A percentile compares a stretch with the other conserved stretches of the same genome.
Evolutionary conservation across 148 eudicot species (phyloP).

Genomic region (Rhododendron vialii): DNA sequence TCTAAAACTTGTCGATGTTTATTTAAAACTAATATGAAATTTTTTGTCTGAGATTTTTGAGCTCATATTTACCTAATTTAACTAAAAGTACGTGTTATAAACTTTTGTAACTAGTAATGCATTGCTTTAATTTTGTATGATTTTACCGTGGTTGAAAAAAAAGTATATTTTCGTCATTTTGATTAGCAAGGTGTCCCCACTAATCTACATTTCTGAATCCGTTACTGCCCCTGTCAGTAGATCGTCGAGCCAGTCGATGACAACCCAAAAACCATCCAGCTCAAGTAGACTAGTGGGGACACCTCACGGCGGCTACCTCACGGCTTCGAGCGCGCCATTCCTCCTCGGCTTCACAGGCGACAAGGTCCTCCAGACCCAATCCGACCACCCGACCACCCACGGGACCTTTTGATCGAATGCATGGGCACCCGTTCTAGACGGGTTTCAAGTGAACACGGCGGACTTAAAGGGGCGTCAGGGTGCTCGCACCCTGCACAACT

Average conservation of each 20-base stretch:
- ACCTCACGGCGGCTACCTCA: conserved; percentile 39
- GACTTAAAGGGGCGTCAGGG: not conserved
- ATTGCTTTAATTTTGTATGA: too few species aligned
- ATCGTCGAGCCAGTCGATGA: conserved; percentile 13
- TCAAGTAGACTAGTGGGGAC: conserved; percentile 17
- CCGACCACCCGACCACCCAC: conserved; percentile 15
- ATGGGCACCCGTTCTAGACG: conserved; percentile 74
- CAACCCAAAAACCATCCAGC: conserved; percentile 32
- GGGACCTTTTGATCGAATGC: conserved; percentile 24
- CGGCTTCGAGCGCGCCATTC: conserved; percentile 50
- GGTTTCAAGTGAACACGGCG: conserved; percentile 33
- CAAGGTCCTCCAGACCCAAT: conserved; percentile 42
- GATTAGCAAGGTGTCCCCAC: too few species aligned
- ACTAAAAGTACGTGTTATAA: too few species aligned
- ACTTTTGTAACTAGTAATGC: too few species aligned
- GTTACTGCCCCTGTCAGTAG: fast-evolving
- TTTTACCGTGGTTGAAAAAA: too few species aligned
- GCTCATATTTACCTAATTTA: too few species aligned
- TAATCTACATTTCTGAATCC: too few species aligned
- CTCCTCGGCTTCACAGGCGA: conserved; percentile 67
- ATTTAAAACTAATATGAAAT: too few species aligned
- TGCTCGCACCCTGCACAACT: not conserved
- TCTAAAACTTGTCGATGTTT: too few species aligned
- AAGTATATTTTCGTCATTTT: too few species aligned
- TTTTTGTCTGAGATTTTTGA: too few species aligned